Conservation (phyloP, 192 early-diverging fungal genomes). For the Coemansia sp. region DNA sequence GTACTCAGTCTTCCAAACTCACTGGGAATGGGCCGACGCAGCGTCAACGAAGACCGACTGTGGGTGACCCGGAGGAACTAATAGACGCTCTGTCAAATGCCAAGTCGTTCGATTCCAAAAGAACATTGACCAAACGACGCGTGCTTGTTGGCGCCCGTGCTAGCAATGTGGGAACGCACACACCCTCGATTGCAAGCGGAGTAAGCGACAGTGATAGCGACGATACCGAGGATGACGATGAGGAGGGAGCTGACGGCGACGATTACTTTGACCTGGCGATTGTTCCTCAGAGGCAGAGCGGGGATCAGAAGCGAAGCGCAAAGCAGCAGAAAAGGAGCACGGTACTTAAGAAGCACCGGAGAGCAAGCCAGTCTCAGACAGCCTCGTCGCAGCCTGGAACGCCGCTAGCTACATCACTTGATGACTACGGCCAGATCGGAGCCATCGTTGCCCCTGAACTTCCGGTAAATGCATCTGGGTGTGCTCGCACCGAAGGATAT, state of each 20-base stretch:
- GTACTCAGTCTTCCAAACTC: background rate
- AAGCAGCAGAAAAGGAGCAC: background rate
- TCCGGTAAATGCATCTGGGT: slow-evolving; percentile 63
- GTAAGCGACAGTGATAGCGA: slow-evolving; percentile 2
- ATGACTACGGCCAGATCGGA: background rate
- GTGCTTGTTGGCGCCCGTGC: background rate
- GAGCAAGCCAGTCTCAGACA: slow-evolving; percentile 16
- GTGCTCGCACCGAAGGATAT: slow-evolving; percentile 82
- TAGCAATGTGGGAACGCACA: background rate
- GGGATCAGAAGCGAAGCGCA: background rate
- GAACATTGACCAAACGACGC: background rate
- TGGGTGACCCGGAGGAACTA: background rate
- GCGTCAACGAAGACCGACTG: background rate
- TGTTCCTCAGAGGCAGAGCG: slow-evolving; percentile 6
- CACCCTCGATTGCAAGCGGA: background rate
- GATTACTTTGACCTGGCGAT: slow-evolving; percentile 6
- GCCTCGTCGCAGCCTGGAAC: slow-evolving; percentile 29
- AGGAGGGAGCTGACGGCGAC: background rate
- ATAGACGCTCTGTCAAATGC: background rate
- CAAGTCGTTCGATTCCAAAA: background rate
- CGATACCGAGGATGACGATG: background rate
- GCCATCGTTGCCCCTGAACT: slow-evolving; percentile 11
- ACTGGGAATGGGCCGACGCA: background rate
- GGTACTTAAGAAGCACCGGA: slow-evolving; percentile 10
- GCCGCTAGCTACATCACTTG: slow-evolving; percentile 12